Evolutionary conservation across 345 rosid species (phyloP), one percentile per base, ranked within the genome.

Genomic region (Sonneratia alba): DNA sequence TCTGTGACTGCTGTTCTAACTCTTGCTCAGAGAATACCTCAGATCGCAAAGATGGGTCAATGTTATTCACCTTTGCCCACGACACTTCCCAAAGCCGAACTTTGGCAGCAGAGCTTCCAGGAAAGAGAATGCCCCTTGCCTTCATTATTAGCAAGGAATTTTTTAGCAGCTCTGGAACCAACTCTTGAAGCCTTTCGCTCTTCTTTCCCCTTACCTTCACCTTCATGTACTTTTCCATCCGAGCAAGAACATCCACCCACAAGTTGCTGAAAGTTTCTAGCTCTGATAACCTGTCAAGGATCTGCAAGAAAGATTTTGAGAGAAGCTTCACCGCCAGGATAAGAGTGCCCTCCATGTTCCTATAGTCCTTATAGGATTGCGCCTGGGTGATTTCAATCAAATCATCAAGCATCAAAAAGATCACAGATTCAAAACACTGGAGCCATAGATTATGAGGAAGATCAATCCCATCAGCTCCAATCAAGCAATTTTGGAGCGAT

Each of bases 21-120:
- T 83, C 92, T 71, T 85, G 92, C 75, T 87, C 92, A 18, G 93
- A 88, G 85, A 95, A 92, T 75, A 92, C 81, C 86, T 92, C 98
- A 0, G 91, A 76, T 76, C 87, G 92, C 85, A 95, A 66, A 36
- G 86, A 88, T 51, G 96, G 93, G 64, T 78, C 83, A 51, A 95
- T 87, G 82, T 87, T 95, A 73, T 90, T 92, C 65, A 92, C 91
- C 78, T 95, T 97, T 36, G 88, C 87, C 99, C 97, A 95, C 49
- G 99, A 90, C 45, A 89, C 77, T 78, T 95, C 98, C 99, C 99
- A 95, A 77, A 92, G 82, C 79, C 91, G 90, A 80, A 89, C 99
- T 66, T 91, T 92, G 7, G 89, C 77, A 0, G 95, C 88, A 27
- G 66, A 27, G 85, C 90, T 85, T 81, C 96, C 86, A 68, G 87